Base-by-base conservation (phyloP, 805 yeast genomes). In the Metahyphopichia silvanorum region DNA sequence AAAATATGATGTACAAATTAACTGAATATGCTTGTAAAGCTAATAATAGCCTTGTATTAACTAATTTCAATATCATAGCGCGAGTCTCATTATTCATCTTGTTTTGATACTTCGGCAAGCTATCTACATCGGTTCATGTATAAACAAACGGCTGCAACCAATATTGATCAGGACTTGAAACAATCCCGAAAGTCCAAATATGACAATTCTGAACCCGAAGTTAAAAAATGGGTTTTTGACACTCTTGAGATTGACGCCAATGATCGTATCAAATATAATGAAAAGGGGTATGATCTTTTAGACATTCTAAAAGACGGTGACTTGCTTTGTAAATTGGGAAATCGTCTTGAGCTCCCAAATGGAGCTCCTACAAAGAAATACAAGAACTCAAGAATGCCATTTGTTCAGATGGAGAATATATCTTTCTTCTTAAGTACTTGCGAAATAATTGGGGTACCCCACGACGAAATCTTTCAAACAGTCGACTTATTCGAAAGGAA, bases 391-490 rank as follows among this genome's bases (percentile, higher is more conserved):
- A 65, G 67, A 32, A 78, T 85, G 81, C 91, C 94, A 2, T 86
- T 86, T 35, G 55, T 61, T 12, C 76, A 80, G 57, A 86, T 86
- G 96, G 95, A 86, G 49, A 86, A 86, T 48, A 85, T 86, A 21
- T 77, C 86, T 31, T 75, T 76, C 42, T 86, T 86, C 48, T 60
- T 86, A 23, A 59, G 67, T 5, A 76, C 80, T 34, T 78, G 87
- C 31, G 74, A 79, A 41, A 33, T 51, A 4, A 64, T 78, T 32
- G 91, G 91, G 2, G 79, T 86, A 2, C 86, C 88, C 5, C 82
- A 83, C 43, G 88, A 84, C 50, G 95, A 86, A 52, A 58, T 83
- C 30, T 86, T 86, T 53, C 88, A 82, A 44, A 86, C 95, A 0
- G 61, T 73, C 5, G 95, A 86, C 53, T 63, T 86, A 36, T 86